phyloP scores from a whole-genome alignment of 225 moss, liverwort and hornwort genomes.

The Neckera pumila region DNA sequence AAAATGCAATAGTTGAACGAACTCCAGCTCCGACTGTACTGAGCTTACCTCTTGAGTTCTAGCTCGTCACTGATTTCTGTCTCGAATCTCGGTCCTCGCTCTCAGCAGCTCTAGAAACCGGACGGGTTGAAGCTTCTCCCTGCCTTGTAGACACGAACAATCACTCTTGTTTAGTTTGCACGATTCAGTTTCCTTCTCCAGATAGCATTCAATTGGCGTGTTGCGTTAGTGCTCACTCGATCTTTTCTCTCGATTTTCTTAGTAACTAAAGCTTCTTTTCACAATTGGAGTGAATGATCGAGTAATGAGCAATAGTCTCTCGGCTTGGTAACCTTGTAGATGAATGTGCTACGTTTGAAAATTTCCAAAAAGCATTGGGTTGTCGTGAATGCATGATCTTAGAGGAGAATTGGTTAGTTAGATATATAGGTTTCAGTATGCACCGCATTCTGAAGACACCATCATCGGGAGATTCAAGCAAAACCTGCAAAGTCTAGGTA shows the following conservation, averaged over 20 bases:
- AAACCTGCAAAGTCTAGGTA: no score
- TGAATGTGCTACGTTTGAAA: background rate
- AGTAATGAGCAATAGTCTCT: background rate
- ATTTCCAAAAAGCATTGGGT: background rate
- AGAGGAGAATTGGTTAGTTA: no score
- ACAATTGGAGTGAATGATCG: background rate
- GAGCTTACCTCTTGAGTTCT: background rate
- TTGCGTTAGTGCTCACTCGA: background rate
- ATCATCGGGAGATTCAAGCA: no score
- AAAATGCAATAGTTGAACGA: background rate
- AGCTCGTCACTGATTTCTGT: background rate
- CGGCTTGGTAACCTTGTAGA: no score
- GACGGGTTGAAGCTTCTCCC: background rate
- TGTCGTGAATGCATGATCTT: background rate
- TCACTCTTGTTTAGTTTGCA: background rate
- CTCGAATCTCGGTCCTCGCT: background rate
- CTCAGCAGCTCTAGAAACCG: background rate
- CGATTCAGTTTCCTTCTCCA: background rate
- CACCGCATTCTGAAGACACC: no score
- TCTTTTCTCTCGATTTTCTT: background rate
- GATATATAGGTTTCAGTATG: no score
- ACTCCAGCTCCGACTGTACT: background rate
- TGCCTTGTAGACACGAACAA: background rate
- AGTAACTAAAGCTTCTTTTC: background rate
- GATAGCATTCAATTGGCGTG: background rate